Conservation (phyloP, 345 rosid genomes). For the Gossypium mustelinum region DNA sequence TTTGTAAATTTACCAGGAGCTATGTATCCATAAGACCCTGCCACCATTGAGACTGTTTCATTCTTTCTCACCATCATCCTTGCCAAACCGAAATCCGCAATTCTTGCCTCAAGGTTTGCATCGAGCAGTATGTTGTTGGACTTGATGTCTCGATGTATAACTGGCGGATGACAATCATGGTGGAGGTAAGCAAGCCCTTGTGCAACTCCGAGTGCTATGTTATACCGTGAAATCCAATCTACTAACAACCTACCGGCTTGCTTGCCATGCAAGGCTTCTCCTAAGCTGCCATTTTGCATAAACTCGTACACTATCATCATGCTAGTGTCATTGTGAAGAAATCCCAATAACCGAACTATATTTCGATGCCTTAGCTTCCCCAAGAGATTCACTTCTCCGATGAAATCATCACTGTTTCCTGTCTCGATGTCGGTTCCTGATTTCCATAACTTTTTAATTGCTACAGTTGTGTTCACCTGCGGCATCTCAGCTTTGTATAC, state of each 20-base stretch:
- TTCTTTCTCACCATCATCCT: neutral
- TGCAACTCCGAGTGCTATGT: neutral
- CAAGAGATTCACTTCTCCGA: conserved; percentile 71
- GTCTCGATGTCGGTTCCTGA: conserved; percentile 57
- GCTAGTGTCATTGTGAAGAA: conserved; percentile 62
- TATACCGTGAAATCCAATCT: neutral
- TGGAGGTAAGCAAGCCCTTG: neutral
- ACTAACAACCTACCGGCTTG: conserved; percentile 27
- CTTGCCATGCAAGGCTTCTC: conserved; percentile 77
- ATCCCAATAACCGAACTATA: conserved; percentile 78
- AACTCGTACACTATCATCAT: conserved; percentile 83
- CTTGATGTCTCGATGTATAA: conserved; percentile 33
- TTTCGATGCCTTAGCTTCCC: conserved; percentile 89
- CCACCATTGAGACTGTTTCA: neutral
- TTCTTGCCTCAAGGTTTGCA: conserved; percentile 77
- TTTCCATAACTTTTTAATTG: conserved; percentile 88
- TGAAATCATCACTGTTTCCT: conserved; percentile 59
- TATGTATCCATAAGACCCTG: neutral
- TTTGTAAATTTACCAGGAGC: neutral
- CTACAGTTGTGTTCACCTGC: conserved; percentile 44
- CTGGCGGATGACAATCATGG: neutral
- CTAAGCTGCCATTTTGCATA: conserved; percentile 81
- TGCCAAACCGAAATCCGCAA: conserved; percentile 45
- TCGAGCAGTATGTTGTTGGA: conserved; percentile 81
- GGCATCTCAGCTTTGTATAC: conserved; percentile 25